phyloP scores from a whole-genome alignment of 768 basidiomycete species.

The Boletus subcaerulescens region DNA sequence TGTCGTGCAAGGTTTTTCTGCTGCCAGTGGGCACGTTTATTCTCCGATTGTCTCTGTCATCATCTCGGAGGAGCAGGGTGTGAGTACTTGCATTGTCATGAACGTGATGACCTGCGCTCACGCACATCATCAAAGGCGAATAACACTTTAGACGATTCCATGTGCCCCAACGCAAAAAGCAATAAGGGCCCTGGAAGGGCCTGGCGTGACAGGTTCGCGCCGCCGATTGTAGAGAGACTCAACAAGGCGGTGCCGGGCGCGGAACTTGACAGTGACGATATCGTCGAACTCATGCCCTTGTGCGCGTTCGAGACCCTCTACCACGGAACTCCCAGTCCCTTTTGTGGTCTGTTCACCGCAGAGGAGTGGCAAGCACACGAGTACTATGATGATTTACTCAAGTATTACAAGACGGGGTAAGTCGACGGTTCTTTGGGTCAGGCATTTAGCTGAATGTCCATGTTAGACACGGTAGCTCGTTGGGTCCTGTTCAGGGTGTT shows the following conservation, averaged over 20 bases:
- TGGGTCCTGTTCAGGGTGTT: slow-evolving; percentile 79
- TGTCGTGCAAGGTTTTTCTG: slow-evolving; percentile 51
- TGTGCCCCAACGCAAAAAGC: slow-evolving; percentile 57
- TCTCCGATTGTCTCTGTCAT: slow-evolving; percentile 53
- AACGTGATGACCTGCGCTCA: not conserved
- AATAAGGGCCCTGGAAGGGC: slow-evolving; percentile 40
- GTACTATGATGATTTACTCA: slow-evolving; percentile 69
- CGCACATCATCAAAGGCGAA: slow-evolving; percentile 42
- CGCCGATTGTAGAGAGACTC: slow-evolving; percentile 55
- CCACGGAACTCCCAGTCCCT: slow-evolving; percentile 51
- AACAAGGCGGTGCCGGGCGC: slow-evolving; percentile 63
- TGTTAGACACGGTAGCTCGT: slow-evolving; percentile 59
- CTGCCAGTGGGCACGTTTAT: slow-evolving; percentile 45
- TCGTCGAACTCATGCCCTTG: slow-evolving; percentile 60
- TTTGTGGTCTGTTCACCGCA: slow-evolving; percentile 67
- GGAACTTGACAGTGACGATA: slow-evolving; percentile 51
- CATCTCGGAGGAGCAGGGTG: slow-evolving; percentile 44
- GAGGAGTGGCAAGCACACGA: slow-evolving; percentile 67
- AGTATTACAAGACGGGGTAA: slow-evolving; percentile 77
- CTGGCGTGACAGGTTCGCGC: slow-evolving; percentile 60
- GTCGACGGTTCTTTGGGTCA: slow-evolving; percentile 13
- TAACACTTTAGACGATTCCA: slow-evolving; percentile 62
- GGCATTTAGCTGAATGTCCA: not conserved
- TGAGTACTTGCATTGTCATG: slow-evolving; percentile 26
- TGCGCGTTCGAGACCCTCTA: slow-evolving; percentile 80